Evolutionary conservation across 768 basidiomycete genomes (phyloP).

Genomic region (Galerina marginata): DNA sequence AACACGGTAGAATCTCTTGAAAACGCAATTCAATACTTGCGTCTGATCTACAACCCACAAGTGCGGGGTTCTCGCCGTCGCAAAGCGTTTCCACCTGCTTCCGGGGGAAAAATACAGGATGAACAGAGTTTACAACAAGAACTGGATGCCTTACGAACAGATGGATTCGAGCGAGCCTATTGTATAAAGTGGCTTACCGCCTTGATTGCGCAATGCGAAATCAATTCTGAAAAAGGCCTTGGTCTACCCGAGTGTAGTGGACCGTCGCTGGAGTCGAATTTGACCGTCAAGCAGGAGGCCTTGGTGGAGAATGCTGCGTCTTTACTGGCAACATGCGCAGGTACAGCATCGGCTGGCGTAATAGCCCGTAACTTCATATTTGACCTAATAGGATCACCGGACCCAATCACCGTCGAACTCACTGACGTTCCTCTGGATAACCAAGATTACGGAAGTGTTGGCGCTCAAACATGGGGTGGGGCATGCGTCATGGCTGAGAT

Average conservation of each 20-base stretch:
- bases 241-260: not conserved
- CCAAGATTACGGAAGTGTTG: constrained; percentile 72
- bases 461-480: constrained; percentile 90
- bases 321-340: constrained; percentile 68
- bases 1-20: constrained; percentile 41
- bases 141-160: constrained; percentile 47
- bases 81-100: not conserved
- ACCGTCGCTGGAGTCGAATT: not conserved
- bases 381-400: constrained; percentile 16
- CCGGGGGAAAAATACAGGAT: not conserved
- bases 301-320: constrained; percentile 62
- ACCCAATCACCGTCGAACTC: constrained; percentile 46
- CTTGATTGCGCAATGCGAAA: constrained; percentile 52
- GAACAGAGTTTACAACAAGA: constrained; percentile 5
- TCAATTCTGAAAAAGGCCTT: constrained; percentile 21
- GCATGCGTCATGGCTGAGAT: constrained; percentile 82
- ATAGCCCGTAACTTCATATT: constrained; percentile 61
- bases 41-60: constrained; percentile 60
- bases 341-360: constrained; percentile 65
- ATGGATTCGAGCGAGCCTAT: constrained; percentile 73
- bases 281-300: constrained; percentile 28
- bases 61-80: constrained; percentile 64
- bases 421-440: constrained; percentile 75
- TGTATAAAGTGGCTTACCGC: constrained; percentile 77
- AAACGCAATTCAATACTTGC: constrained; percentile 55